Conservation (phyloP, 202 grass and related monocot genomes). For the Bolboschoenoplectus hybrid region DNA sequence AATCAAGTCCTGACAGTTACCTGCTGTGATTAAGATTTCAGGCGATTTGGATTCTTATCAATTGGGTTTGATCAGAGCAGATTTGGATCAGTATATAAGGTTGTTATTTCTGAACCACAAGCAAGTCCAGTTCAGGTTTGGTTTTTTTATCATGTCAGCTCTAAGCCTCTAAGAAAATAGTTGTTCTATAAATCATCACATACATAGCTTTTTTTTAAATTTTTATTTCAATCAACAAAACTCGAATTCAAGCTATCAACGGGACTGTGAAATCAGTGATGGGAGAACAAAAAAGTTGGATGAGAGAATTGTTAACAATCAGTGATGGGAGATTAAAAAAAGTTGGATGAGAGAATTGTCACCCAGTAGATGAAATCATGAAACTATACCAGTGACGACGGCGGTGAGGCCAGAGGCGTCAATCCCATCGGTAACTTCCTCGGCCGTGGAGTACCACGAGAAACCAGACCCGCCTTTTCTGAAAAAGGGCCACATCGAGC, state of each 20-base stretch:
- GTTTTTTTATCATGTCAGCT: background rate
- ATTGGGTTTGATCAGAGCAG: background rate
- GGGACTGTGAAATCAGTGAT: background rate
- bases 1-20: background rate
- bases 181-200: background rate
- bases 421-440: constrained; percentile 66
- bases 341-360: background rate
- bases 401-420: constrained; percentile 71
- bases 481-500: constrained; percentile 49
- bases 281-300: background rate
- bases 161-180: background rate
- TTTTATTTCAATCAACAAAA: background rate
- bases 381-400: constrained; percentile 66
- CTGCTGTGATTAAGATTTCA: background rate
- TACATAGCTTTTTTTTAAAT: background rate
- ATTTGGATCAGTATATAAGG: background rate
- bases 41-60: background rate
- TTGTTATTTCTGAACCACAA: background rate
- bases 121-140: background rate
- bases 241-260: background rate
- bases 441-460: constrained; percentile 85
- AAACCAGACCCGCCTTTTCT: constrained; percentile 74
- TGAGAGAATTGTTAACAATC: background rate
- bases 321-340: background rate
- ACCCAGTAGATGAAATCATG: background rate